A percentile compares a stretch with the other conserved stretches of the same genome.
Conservation (phyloP, 1,284 basidiomycete genomes). For the Trametes versicolor region DNA sequence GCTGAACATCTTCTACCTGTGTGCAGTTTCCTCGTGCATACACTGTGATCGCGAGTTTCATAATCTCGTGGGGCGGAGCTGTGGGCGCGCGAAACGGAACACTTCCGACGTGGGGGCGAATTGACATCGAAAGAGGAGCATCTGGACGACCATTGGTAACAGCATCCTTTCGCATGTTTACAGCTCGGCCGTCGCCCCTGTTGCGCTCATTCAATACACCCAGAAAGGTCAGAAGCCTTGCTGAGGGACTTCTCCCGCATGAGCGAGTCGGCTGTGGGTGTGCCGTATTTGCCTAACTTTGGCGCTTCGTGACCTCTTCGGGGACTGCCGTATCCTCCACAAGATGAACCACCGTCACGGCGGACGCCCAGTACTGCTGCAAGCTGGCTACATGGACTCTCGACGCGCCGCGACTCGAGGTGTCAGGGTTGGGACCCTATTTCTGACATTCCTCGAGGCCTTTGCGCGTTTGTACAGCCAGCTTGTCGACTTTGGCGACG, state of each 20-base stretch:
- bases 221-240: not conserved
- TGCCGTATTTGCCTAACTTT: not conserved
- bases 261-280: not conserved
- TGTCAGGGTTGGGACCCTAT: not conserved
- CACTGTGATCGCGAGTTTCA: not conserved
- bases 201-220: not conserved
- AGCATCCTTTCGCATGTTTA: not conserved
- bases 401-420: not conserved
- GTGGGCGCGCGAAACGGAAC: not conserved
- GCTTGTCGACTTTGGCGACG: not conserved
- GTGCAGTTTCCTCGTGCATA: no score
- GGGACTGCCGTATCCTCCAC: not conserved
- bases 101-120: not conserved
- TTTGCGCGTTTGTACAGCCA: not conserved
- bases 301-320: not conserved
- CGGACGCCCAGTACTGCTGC: no score
- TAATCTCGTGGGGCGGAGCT: not conserved
- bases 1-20: no score
- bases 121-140: not conserved
- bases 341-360: not conserved
- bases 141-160: not conserved
- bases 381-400: not conserved
- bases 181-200: not conserved
- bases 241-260: not conserved
- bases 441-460: constrained; percentile 3